Base-by-base conservation (phyloP, 192 early-diverging fungal species). In the Coemansia sp. region DNA sequence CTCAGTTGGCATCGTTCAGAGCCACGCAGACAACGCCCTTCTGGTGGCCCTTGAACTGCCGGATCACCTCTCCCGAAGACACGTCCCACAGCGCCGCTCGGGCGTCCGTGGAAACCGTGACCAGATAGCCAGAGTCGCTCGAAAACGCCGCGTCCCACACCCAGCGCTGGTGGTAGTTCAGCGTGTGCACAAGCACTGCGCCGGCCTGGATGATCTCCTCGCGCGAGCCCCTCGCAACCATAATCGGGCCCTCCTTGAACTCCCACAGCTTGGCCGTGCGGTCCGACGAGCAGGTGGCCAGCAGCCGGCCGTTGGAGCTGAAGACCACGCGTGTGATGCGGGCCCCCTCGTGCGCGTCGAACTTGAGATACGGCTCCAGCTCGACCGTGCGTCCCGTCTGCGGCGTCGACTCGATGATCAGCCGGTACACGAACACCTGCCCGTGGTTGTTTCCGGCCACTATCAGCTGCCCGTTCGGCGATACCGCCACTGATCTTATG, bases 61-160 rank as follows among this genome's bases (percentile, higher is more conserved):
- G 79, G 34, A 76, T 82, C 47, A 76, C 47, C 20, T 64, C 55
- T 42, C 79, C 79, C n/a, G 34, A 65, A 27, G 29, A 27, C 28
- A 77, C 63, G 42, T 68, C 63, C 79, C 79, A 82, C 36, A 82
- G 79, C 36, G 71, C 74, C 1, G 74, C 74, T 0, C 64, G 72
- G 10, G 64, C 72, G 61, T 82, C 79, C 4, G 79, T 73, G 6
- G 79, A 82, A 11, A 75, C 73, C 10, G 79, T 82, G 55, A 82
- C 73, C 47, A 82, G 28, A 46, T 76, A 82, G 18, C 71, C 67
- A 14, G 74, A 75, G 64, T 82, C 74, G 58, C 74, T 76, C 6
- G 69, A 73, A 28, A 76, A 82, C 25, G 70, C 74, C 1, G 74
- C 79, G 47, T 82, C 79, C 79, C 79, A 82, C 22, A 82, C 79